These are phyloP conservation scores for Tylopilus balloui DNA, from an alignment of 768 basidiomycete genomes.

Conservation along the genomic window DNA sequence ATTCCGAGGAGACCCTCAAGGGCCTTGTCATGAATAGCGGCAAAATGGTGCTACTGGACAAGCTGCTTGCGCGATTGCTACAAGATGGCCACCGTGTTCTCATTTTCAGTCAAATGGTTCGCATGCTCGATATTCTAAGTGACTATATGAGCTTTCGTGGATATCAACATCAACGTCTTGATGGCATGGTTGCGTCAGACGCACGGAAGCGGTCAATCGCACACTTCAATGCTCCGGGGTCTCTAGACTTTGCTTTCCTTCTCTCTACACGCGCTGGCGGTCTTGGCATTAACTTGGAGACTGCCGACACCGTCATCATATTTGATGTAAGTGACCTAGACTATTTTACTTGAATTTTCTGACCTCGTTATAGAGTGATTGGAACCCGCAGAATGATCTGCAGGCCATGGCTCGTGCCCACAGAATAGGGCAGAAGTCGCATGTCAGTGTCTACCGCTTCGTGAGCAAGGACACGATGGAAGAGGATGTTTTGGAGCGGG, in stretches of 20 bases:
- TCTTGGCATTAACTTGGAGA: slow-evolving; percentile 97
- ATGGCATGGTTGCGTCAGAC: slow-evolving; percentile 93
- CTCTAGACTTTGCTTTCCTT: slow-evolving; percentile 94
- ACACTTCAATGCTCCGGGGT: slow-evolving; percentile 91
- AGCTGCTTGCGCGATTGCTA: slow-evolving; percentile 84
- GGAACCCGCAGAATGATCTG: slow-evolving; percentile 98
- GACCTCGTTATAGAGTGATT: slow-evolving; percentile 67
- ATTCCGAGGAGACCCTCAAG: slow-evolving; percentile 78
- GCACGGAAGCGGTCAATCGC: slow-evolving; percentile 92
- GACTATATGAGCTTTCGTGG: slow-evolving; percentile 92
- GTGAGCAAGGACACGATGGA: slow-evolving; percentile 99
- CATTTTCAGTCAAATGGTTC: slow-evolving; percentile 99
- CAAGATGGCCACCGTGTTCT: slow-evolving; percentile 94
- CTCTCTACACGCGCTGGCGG: slow-evolving; percentile 96
- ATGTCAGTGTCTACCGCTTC: slow-evolving; percentile 97
- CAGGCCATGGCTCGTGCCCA: slow-evolving; percentile 99
- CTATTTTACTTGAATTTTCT: not conserved
- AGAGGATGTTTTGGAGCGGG: slow-evolving; percentile 95
- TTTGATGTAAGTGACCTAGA: slow-evolving; percentile 71
- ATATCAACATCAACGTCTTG: slow-evolving; percentile 90
- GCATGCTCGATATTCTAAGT: slow-evolving; percentile 96
- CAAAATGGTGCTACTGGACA: slow-evolving; percentile 97
- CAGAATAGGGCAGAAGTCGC: slow-evolving; percentile 97
- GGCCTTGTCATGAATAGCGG: slow-evolving; percentile 99
- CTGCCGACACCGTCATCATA: slow-evolving; percentile 97